Evolutionary conservation across 1,284 basidiomycete species (phyloP), one percentile per base, ranked within the genome.

Genomic region (Trichosporon asahii): DNA sequence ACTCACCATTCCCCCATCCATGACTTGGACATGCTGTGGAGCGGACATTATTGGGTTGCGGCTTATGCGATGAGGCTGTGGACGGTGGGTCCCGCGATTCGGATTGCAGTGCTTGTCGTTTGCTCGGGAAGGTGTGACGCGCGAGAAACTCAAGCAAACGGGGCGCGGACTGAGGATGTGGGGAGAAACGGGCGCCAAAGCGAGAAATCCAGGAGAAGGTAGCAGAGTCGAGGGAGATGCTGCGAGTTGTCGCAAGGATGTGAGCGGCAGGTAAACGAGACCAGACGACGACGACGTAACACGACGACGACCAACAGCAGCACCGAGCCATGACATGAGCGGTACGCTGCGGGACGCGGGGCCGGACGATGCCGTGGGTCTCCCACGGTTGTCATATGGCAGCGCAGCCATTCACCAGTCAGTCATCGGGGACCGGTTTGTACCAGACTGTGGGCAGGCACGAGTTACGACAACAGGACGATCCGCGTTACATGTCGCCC

Each of bases 1-100:
- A 57, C 86, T 76, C 75, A 86, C 88, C 82, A 89, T 82, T 21
- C 88, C 88, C 7, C 88, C 88, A 73, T 89, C 88, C n/a, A 89
- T 78, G n/a, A 89, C 70, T 8, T 86, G 81, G 37, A 85, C 74
- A 7, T 25, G 53, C 55, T 9, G 57, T 61, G 57, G 15, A 31
- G 57, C 27, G 27, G 40, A 15, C 64, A 65, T 65, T 65, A n/a
- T 31, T 61, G 57, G 29, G 18, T 31, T 61, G 21, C 27, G 14
- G 57, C 57, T 53, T 53, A 53, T 53, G 49, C 49, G 49, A 53
- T 53, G 49, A 25, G 49, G 49, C 49, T 53, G 21, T 53, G 23
- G 23, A 18, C 49, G 49, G 49, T 53, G 49, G 49, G 49, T 53
- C 23, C 49, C 49, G 49, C 49, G 49, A 21, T 53, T 53, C 49